Percentiles rank a stretch among this genome's conserved stretches.
Evolutionary conservation across 2,329 filamentous ascomycete species (phyloP).

Genomic region (Cadophora luteo-olivacea): DNA sequence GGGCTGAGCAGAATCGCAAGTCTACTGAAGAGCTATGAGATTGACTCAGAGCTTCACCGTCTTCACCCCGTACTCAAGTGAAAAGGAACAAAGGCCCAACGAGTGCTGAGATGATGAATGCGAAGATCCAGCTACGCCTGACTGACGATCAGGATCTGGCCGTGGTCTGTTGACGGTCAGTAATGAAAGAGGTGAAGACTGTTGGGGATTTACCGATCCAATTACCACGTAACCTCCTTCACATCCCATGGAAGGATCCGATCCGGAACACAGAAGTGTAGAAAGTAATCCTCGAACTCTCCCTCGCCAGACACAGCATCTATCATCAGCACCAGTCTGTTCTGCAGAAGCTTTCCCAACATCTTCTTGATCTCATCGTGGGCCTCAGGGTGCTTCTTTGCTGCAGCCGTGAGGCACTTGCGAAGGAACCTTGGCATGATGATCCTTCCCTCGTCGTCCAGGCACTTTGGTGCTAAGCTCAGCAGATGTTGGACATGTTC

Average conservation of each 20-base stretch:
- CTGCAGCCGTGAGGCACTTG: neutral
- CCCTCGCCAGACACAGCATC: neutral
- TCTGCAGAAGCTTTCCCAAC: neutral
- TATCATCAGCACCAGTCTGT: neutral
- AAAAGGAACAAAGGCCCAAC: too few relatives aligned
- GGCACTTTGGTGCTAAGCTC: neutral
- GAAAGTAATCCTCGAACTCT: slow-evolving; percentile 17
- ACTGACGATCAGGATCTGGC: too few relatives aligned
- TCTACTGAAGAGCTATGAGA: too few relatives aligned
- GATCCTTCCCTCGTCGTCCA: neutral
- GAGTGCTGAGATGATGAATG: too few relatives aligned
- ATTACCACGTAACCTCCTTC: neutral
- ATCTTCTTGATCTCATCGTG: neutral
- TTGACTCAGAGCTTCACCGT: too few relatives aligned
- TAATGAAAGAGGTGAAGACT: too few relatives aligned
- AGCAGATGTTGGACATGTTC: neutral
- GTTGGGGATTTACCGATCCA: neutral
- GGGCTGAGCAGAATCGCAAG: too few relatives aligned
- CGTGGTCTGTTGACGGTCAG: too few relatives aligned
- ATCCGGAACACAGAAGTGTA: slow-evolving; percentile 1
- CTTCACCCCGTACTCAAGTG: too few relatives aligned
- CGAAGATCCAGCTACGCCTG: too few relatives aligned
- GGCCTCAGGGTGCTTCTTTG: neutral
- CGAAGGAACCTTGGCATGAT: neutral
- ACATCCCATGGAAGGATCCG: neutral